Evolutionary conservation across 306 rosid species (phyloP).

Genomic region (Sindora glabra): DNA sequence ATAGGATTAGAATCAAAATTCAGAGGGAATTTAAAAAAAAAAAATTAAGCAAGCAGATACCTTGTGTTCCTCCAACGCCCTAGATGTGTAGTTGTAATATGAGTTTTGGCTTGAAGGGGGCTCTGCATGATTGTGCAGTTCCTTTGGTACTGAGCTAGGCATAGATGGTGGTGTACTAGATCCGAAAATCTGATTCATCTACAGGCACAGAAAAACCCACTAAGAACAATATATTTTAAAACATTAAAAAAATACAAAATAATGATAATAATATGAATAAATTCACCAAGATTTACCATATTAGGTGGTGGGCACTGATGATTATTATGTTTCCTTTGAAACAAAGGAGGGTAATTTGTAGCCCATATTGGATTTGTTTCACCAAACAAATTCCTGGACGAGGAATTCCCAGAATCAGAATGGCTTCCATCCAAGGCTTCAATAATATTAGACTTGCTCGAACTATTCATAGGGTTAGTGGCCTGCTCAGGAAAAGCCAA

Average conservation of each 20-base stretch:
- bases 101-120: slow-evolving; percentile 82
- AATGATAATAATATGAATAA: neutral
- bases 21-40: neutral
- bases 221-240: too few relatives aligned
- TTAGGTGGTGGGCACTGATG: slow-evolving; percentile 8
- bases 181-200: slow-evolving; percentile 40
- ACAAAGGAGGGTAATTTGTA: slow-evolving; percentile 3
- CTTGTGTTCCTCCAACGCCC: slow-evolving; percentile 23
- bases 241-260: too few relatives aligned
- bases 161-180: neutral
- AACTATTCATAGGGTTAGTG: slow-evolving; percentile 7
- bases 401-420: slow-evolving; percentile 8
- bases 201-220: too few relatives aligned
- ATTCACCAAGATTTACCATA: slow-evolving; percentile 21
- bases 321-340: slow-evolving; percentile 15
- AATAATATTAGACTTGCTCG: slow-evolving; percentile 12
- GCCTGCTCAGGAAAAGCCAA: slow-evolving; percentile 14
- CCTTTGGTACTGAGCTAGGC: slow-evolving; percentile 21
- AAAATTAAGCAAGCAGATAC: neutral
- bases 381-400: slow-evolving; percentile 8
- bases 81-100: slow-evolving; percentile 11
- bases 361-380: slow-evolving; percentile 21
- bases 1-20: neutral
- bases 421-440: slow-evolving; percentile 21
- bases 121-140: slow-evolving; percentile 32